Conservation (phyloP, 2,329 filamentous ascomycete genomes). For the Epichloe aotearoae region DNA sequence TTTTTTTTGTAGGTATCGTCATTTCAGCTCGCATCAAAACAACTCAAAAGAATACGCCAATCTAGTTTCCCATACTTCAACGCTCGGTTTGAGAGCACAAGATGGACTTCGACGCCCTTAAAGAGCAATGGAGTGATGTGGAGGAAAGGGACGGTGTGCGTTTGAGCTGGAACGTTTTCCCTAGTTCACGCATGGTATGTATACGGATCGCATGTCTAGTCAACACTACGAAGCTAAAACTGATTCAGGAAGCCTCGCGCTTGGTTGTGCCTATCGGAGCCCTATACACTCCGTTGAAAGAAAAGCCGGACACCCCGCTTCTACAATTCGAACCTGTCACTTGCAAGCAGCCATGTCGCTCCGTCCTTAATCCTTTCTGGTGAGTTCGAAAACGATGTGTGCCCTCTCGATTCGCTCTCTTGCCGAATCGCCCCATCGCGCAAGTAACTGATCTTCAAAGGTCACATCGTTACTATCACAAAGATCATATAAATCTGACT, state of each 20-base stretch:
- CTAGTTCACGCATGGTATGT: slow-evolving; percentile 87
- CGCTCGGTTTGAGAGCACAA: not conserved
- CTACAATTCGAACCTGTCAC: slow-evolving; percentile 93
- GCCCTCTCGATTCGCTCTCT: not conserved
- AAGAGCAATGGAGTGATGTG: slow-evolving; percentile 92
- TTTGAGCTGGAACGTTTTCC: slow-evolving; percentile 97
- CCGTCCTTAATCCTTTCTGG: slow-evolving; percentile 95
- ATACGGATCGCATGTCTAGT: not conserved
- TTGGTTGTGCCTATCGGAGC: slow-evolving; percentile 93
- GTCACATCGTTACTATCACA: not conserved
- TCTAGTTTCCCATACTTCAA: not conserved
- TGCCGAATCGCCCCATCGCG: not conserved
- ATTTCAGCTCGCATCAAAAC: not conserved
- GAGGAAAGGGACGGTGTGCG: slow-evolving; percentile 94
- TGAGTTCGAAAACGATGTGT: slow-evolving; percentile 29
- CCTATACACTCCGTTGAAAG: slow-evolving; percentile 89
- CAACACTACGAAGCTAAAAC: not conserved
- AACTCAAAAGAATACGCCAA: not conserved
- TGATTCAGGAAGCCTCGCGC: slow-evolving; percentile 68
- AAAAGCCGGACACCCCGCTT: slow-evolving; percentile 78
- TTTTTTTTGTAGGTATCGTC: not conserved
- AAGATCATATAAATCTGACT: slow-evolving; percentile 9
- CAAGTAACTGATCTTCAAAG: not conserved
- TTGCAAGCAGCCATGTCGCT: slow-evolving; percentile 91
- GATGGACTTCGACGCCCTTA: slow-evolving; percentile 89